Base-by-base conservation (phyloP, 1,284 basidiomycete genomes). In the Malassezia caprae region DNA sequence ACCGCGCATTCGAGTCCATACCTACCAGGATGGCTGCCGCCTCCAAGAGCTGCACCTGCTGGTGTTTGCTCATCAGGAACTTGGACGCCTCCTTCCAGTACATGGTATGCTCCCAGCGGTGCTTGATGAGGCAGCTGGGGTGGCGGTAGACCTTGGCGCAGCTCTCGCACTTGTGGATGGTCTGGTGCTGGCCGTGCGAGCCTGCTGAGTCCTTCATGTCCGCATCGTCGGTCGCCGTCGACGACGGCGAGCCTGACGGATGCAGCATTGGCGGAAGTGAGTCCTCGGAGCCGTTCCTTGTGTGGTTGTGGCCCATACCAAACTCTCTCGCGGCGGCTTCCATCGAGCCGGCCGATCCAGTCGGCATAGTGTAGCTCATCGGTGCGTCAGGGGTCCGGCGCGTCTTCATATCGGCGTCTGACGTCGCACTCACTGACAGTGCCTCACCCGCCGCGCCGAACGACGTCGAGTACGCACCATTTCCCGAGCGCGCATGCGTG, bases 31-130 rank as follows among this genome's bases (percentile, higher is more conserved):
- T 96, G 7, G 93, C 89, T 0, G 93, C 93, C 6, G 91, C 93
- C 80, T 96, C 93, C 48, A 98, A 84, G 53, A 96, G 79, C 73
- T 96, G 93, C 1, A 98, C 93, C 71, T 96, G 93, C 73, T 96
- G 91, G 75, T 98, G 93, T 78, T 96, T 98, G 77, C 85, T 88
- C 65, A 96, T 80, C 53, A 91, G 83, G 69, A 93, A 85, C 76
- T 93, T 91, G 65, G 87, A 89, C 0, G 90, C 88, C 76, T 91
- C 89, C 48, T 88, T 87, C 93, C 93, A 98, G 73, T 96, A 90
- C 32, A 88, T 88, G 26, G 87, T 89, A 71, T 96, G 90, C 75
- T 96, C 91, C 90, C 90, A 96, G 34, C 90, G 85, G 72, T 96
- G 90, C 77, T 96, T 96, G 78, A 91, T 87, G 47, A 96, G 80